Percentiles rank a stretch among this genome's conserved stretches.
Conservation (phyloP, 1,284 basidiomycete genomes). For the Takashimella tepidaria region DNA sequence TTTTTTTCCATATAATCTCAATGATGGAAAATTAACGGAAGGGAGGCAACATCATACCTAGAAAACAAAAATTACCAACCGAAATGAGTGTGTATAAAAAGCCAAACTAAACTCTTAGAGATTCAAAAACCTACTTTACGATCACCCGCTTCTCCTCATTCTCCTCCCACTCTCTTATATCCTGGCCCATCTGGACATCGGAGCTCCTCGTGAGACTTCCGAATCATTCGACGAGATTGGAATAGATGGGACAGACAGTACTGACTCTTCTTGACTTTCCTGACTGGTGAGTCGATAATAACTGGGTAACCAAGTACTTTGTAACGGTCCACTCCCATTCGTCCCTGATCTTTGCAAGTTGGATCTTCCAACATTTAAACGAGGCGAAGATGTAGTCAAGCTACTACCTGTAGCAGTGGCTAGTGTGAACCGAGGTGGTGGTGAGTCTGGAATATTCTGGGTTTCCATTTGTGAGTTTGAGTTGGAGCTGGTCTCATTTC, state of each 20-base stretch:
- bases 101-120: not conserved
- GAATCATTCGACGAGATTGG: too few relatives aligned
- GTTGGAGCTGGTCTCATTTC: too few relatives aligned
- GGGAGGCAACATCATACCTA: too few relatives aligned
- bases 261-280: too few relatives aligned
- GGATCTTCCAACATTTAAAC: not conserved
- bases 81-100: too few relatives aligned
- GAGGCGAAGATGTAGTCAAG: not conserved
- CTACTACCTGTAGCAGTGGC: not conserved
- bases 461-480: too few relatives aligned
- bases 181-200: not conserved
- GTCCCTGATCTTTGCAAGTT: not conserved
- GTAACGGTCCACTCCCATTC: not conserved
- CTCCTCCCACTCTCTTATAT: not conserved
- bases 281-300: not conserved
- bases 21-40: too few relatives aligned
- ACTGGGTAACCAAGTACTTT: not conserved
- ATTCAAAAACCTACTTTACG: not conserved
- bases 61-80: too few relatives aligned
- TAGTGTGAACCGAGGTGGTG: not conserved
- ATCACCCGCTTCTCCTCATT: not conserved
- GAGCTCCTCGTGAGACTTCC: too few relatives aligned
- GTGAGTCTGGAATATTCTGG: not conserved
- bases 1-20: too few relatives aligned
- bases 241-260: too few relatives aligned